Conservation (phyloP, 768 basidiomycete species). For the Imleria badia region DNA sequence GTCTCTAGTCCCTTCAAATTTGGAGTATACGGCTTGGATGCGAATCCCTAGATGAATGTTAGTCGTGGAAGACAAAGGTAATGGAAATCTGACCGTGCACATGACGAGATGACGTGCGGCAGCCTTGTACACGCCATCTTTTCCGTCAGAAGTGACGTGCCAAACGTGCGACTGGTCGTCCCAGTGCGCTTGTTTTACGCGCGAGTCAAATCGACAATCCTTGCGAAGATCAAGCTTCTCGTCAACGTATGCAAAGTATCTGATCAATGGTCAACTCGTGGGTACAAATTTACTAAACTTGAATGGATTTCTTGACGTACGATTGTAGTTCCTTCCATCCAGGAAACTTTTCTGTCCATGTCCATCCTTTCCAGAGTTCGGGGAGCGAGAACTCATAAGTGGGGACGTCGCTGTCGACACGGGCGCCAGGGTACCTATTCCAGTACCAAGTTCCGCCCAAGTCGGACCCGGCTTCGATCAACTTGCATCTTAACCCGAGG, state of each 20-base stretch:
- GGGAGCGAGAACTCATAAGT: conserved; percentile 8
- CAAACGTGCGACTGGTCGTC: conserved; percentile 8
- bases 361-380: conserved; percentile 15
- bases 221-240: conserved; percentile 12
- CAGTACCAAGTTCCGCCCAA: conserved; percentile 18
- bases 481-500: conserved; percentile 7
- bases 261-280: background rate
- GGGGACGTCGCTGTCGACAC: conserved; percentile 12
- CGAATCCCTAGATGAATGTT: background rate
- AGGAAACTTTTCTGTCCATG: conserved; percentile 16
- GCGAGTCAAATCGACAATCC: conserved; percentile 14
- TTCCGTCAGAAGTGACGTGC: conserved; percentile 3
- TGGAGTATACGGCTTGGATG: conserved; percentile 13
- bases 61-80: background rate
- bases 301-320: background rate
- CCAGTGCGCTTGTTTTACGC: conserved; percentile 11
- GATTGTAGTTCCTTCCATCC: conserved; percentile 9
- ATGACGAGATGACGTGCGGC: conserved; percentile 10
- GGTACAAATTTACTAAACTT: background rate
- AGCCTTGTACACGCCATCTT: conserved; percentile 11
- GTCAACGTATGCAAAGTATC: conserved; percentile 17
- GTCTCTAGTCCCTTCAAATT: conserved; percentile 7
- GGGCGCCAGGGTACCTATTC: conserved; percentile 15
- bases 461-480: conserved; percentile 10
- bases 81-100: conserved; percentile 6